Base-by-base conservation (phyloP, 352 stramenopile genomes). In the Phytophthora tentaculata region DNA sequence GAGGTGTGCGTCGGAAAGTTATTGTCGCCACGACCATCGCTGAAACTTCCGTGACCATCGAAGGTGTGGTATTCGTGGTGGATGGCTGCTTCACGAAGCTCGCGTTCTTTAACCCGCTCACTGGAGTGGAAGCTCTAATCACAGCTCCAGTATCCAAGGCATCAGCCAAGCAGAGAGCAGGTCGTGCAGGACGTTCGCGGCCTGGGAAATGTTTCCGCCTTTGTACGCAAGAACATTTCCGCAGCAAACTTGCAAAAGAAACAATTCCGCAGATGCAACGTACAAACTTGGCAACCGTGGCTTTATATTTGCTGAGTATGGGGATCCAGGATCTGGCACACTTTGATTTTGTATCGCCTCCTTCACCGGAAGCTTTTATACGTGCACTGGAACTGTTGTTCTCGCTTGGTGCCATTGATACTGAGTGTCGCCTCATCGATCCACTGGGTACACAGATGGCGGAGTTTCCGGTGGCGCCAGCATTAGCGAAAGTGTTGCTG, bases 1-100 rank as follows among this genome's bases (percentile, higher is more conserved):
- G 78, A 28, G 69, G 80, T 14, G 59, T 91, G 35, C 73, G 72
- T 26, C 82, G 91, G 32, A 97, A 97, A 63, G 77, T 96, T 24
- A 93, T 95, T 56, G 81, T 95, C 9, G 83, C 90, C 5, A 98
- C 94, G 19, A 98, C 95, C 23, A 98, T 98, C 60, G 94, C 94
- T 16, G 93, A 98, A 77, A 98, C 95, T 16, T 99, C 94, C 0
- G 95, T 99, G 56, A 99, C 98, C 2, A 99, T 99, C 64, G 93
- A 97, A 23, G 97, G 98, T 48, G 95, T 98, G 8, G 80, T 91
- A 10, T 95, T 92, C 54, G 84, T 94, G 26, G 73, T 94, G 3
- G 85, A 95, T 41, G 76, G 73, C 47, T 91, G 84, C 66, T 94
- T 96, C 43, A 83, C 81, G 23, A 95, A 97, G 64, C 77, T 95